phyloP scores from a whole-genome alignment of 306 rosid species.

The Lotus japonicus region DNA sequence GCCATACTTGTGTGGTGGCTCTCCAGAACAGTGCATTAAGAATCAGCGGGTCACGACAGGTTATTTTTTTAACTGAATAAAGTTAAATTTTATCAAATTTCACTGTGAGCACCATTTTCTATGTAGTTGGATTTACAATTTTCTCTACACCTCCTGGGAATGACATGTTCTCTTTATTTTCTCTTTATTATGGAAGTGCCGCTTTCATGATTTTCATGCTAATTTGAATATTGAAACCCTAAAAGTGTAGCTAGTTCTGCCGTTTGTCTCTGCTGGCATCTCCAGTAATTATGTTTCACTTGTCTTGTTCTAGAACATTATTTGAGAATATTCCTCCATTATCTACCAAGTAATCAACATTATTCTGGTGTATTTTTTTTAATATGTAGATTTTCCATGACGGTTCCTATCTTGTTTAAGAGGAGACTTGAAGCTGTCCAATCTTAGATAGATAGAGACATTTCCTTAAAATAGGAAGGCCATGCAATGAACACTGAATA shows the following conservation, averaged over 20 bases:
- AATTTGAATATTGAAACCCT: background rate
- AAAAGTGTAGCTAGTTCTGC: background rate
- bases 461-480: background rate
- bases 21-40: constrained; percentile 82
- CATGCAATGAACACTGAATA: too few relatives aligned
- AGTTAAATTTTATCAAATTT: background rate
- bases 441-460: constrained; percentile 1
- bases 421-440: background rate
- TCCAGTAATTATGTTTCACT: background rate
- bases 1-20: constrained; percentile 80
- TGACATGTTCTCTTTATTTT: background rate
- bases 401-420: background rate
- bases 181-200: background rate
- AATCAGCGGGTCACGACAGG: constrained; percentile 60
- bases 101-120: background rate
- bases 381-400: too few relatives aligned
- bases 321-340: background rate
- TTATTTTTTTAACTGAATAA: constrained; percentile 3
- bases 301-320: background rate
- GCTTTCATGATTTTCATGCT: background rate
- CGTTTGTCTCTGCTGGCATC: background rate
- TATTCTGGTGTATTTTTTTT: background rate
- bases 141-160: background rate
- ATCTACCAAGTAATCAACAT: background rate
- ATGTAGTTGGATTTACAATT: background rate